Base-by-base conservation (phyloP, 495 filamentous ascomycete genomes). In the Trichoderma gamsii region DNA sequence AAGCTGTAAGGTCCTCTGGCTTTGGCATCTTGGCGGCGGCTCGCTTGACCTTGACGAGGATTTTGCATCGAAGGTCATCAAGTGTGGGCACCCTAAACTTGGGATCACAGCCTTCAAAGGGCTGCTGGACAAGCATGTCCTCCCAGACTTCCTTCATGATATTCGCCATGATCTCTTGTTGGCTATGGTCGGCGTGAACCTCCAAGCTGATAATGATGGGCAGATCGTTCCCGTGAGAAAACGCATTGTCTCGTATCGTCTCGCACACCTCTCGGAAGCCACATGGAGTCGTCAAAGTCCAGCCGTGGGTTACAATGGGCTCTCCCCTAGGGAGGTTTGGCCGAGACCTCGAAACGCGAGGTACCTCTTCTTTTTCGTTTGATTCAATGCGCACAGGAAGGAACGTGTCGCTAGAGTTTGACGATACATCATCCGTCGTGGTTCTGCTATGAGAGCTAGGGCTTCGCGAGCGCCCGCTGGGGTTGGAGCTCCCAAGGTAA, bases 131-230 rank as follows among this genome's bases (percentile, higher is more conserved):
- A 12, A 98, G 81, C 71, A 89, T 74, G 0, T 84, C 89, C 44
- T 80, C 85, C 91, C 92, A 98, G 52, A 89, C 88, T 68, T 96
- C 86, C 68, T 87, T 87, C 88, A 98, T 97, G 66, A 97, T 97
- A 67, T 92, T 83, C 0, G 97, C 92, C 90, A 97, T 97, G 35
- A 87, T 84, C 69, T 89, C 86, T 75, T 98, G 94, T 76, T 98
- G 94, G 38, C 90, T 87, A 1, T 82, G 76, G 61, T 87, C 85
- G 11, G 90, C 89, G 75, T 97, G 94, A 1, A 97, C 91, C 79
- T 98, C 94, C 5, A 98, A 80, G 73, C 91, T 96, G 70, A 97
- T 83, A 52, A 98, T 94, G 7, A 98, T 80, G 0, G 94, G 94
- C 12, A 96, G 81, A 43, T 90, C 85, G 69, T 79, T 83, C 2